Percentiles rank a stretch among this genome's conserved stretches.
Evolutionary conservation across 1,139 yeast species (phyloP).

Genomic region (Protomyces inouyei): DNA sequence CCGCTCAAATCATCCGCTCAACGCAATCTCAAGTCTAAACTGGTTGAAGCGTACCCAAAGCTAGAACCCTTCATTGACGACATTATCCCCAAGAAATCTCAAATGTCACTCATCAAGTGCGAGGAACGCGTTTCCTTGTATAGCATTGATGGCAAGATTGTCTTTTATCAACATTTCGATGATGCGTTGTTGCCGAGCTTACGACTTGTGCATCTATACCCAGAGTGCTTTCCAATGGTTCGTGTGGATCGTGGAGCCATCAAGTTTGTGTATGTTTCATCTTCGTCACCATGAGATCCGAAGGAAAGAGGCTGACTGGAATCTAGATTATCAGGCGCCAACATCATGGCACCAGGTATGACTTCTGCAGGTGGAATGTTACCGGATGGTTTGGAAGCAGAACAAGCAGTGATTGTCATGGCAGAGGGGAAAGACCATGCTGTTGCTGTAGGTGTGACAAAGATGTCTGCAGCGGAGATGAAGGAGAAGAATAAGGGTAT

Average conservation of each 20-base stretch:
- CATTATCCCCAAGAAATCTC: constrained; percentile 86
- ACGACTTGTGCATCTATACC: constrained; percentile 73
- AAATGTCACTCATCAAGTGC: constrained; percentile 73
- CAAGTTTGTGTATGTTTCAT: constrained; percentile 57
- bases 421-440: constrained; percentile 95
- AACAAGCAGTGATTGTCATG: constrained; percentile 67
- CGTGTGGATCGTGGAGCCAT: constrained; percentile 96
- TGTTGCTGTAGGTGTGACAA: constrained; percentile 77
- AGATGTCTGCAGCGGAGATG: constrained; percentile 88
- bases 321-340: constrained; percentile 18
- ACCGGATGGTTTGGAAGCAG: constrained; percentile 64
- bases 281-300: constrained; percentile 66
- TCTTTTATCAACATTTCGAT: constrained; percentile 77
- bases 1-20: constrained; percentile 82
- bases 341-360: constrained; percentile 70
- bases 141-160: constrained; percentile 19
- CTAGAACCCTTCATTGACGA: constrained; percentile 73
- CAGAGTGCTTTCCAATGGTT: constrained; percentile 74
- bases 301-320: constrained; percentile 49
- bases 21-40: constrained; percentile 69
- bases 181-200: constrained; percentile 72
- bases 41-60: constrained; percentile 65
- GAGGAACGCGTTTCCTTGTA: constrained; percentile 28
- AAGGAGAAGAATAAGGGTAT: constrained; percentile 78
- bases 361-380: constrained; percentile 84